Percentiles rank a stretch among this genome's conserved stretches.
phyloP scores from a whole-genome alignment of 2,329 filamentous ascomycete species.

The Fusarium subglutinans region DNA sequence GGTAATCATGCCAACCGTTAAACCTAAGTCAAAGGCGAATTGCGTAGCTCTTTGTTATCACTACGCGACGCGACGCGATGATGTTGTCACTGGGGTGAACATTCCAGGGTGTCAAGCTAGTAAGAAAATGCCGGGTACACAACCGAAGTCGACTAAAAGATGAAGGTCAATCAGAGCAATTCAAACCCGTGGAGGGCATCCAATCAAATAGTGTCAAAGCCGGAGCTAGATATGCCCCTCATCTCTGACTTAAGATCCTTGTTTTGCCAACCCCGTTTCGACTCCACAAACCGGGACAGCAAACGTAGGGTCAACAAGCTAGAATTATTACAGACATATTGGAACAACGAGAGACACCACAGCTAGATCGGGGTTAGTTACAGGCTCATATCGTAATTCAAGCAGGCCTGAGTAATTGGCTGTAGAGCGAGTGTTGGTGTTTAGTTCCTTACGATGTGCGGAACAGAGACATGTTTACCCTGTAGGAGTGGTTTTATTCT shows the following conservation, averaged over 20 bases:
- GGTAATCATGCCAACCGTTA: too few species aligned
- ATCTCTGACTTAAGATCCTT: neutral
- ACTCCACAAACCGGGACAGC: neutral
- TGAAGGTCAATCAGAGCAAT: neutral
- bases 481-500: neutral
- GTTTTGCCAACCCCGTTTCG: neutral
- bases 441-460: too few species aligned
- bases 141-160: neutral
- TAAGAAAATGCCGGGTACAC: neutral
- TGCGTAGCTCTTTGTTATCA: neutral
- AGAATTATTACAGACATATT: neutral
- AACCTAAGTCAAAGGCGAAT: too few species aligned
- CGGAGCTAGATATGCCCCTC: constrained; percentile 2
- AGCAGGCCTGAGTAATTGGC: neutral
- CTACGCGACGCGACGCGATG: neutral
- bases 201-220: constrained; percentile 7
- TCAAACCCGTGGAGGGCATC: neutral
- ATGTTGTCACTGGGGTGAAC: neutral
- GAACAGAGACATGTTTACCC: neutral
- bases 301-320: neutral
- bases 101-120: neutral
- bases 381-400: too few species aligned
- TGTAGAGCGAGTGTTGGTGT: accelerated
- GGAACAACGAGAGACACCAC: neutral
- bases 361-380: neutral